Conservation (phyloP, 2,329 filamentous ascomycete species). For the Acephala macrosclerotiorum region DNA sequence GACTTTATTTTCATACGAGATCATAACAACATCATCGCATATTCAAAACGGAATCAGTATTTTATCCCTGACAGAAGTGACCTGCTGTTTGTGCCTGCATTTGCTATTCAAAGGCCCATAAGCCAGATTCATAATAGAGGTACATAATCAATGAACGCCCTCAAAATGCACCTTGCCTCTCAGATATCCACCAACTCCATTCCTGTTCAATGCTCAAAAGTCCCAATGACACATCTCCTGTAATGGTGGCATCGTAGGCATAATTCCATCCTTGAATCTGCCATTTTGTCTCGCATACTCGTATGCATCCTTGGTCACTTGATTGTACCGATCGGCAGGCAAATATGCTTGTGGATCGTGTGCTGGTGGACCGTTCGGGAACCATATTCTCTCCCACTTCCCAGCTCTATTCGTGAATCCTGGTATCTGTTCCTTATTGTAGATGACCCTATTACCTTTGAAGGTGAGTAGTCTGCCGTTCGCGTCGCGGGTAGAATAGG, state of each 20-base stretch:
- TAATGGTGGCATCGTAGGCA: conserved; percentile 81
- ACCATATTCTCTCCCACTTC: conserved; percentile 72
- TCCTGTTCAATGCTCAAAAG: conserved; percentile 56
- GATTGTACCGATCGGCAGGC: conserved; percentile 62
- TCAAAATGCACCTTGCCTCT: background rate
- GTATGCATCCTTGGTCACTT: conserved; percentile 69
- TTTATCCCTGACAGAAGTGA: background rate
- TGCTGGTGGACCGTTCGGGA: conserved; percentile 72
- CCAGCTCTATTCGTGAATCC: conserved; percentile 60
- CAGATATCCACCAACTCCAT: background rate
- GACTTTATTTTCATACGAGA: too few relatives aligned
- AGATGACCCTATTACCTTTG: conserved; percentile 69
- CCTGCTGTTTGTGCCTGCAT: background rate
- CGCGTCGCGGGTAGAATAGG: conserved; percentile 35
- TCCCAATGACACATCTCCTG: conserved; percentile 79
- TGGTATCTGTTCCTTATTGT: conserved; percentile 62
- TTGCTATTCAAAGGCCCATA: background rate
- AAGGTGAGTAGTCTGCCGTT: conserved; percentile 59
- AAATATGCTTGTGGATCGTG: conserved; percentile 71
- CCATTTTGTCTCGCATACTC: conserved; percentile 69
- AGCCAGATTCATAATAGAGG: background rate
- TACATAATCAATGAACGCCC: conserved; percentile 3
- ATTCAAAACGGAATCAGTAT: background rate
- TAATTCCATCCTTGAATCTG: conserved; percentile 71
- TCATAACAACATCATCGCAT: too few relatives aligned